phyloP scores from a whole-genome alignment of 2,329 filamentous ascomycete species.

The Neofusicoccum ribis region DNA sequence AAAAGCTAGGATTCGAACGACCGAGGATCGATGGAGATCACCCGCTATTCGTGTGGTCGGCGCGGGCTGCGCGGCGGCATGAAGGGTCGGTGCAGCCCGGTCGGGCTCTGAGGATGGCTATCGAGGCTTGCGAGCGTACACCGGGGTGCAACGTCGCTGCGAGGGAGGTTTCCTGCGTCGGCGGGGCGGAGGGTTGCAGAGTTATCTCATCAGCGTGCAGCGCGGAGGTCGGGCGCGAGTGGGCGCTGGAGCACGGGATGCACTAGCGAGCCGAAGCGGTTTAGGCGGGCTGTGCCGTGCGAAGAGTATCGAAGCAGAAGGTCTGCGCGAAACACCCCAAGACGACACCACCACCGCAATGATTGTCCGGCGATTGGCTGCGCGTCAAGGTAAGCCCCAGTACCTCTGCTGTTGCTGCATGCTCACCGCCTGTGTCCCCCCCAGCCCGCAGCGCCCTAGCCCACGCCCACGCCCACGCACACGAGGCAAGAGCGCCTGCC shows the following conservation, averaged over 20 bases:
- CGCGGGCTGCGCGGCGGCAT: constrained; percentile 16
- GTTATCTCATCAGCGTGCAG: constrained; percentile 20
- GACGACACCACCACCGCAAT: constrained; percentile 28
- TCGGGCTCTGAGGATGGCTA: neutral
- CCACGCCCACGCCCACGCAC: constrained; percentile 25
- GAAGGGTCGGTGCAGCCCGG: constrained; percentile 17
- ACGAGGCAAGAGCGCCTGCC: constrained; percentile 21
- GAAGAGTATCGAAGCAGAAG: neutral
- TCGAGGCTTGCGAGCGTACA: neutral
- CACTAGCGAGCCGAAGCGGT: neutral
- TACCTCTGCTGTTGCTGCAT: constrained; percentile 9
- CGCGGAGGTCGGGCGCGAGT: constrained; percentile 12
- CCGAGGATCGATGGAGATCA: constrained; percentile 21
- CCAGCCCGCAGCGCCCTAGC: constrained; percentile 36
- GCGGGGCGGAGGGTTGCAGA: constrained; percentile 17
- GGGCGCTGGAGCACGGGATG: constrained; percentile 1
- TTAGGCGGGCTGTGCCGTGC: neutral
- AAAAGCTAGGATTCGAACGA: constrained; percentile 22
- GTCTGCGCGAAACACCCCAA: neutral
- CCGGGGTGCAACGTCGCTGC: neutral
- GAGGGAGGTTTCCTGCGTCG: constrained; percentile 7
- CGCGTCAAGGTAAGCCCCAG: constrained; percentile 39
- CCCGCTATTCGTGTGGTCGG: constrained; percentile 17
- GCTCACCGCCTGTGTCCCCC: constrained; percentile 10
- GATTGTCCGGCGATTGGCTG: constrained; percentile 45